Conservation (phyloP, 805 yeast species). For the Ogataea methylovora region DNA sequence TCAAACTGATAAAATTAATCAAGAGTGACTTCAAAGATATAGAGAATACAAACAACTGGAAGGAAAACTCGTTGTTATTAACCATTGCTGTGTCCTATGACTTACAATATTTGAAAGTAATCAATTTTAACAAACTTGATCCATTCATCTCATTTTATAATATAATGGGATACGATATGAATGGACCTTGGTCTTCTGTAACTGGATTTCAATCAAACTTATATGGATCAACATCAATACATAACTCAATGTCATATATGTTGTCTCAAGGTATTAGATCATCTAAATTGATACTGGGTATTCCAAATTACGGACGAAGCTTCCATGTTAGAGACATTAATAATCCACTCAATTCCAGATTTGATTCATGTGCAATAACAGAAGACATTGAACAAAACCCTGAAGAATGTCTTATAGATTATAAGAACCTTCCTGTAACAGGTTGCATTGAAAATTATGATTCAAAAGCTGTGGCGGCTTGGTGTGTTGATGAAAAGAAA, state of each 20-base stretch:
- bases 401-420: conserved; percentile 16
- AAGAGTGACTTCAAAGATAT: conserved; percentile 16
- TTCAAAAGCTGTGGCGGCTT: conserved; percentile 43
- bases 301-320: conserved; percentile 75
- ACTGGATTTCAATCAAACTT: conserved; percentile 71
- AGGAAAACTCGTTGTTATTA: conserved; percentile 31
- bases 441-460: conserved; percentile 43
- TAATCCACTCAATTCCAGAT: conserved; percentile 1
- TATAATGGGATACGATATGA: conserved; percentile 85
- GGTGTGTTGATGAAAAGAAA: conserved; percentile 32
- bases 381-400: conserved; percentile 4
- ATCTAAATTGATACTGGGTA: conserved; percentile 62
- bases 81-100: conserved; percentile 78
- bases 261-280: conserved; percentile 16
- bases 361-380: conserved; percentile 15
- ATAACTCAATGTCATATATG: conserved; percentile 33
- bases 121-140: conserved; percentile 50
- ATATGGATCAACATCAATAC: conserved; percentile 19
- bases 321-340: conserved; percentile 6
- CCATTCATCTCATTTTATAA: conserved; percentile 63
- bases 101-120: conserved; percentile 30
- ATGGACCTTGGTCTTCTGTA: conserved; percentile 64
- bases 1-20: conserved; percentile 30
- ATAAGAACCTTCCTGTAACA: conserved; percentile 15
- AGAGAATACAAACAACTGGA: conserved; percentile 17